A percentile compares a stretch with the other conserved stretches of the same genome.
Conservation (phyloP, 2,329 filamentous ascomycete genomes). For the Bipolaris gigantea region DNA sequence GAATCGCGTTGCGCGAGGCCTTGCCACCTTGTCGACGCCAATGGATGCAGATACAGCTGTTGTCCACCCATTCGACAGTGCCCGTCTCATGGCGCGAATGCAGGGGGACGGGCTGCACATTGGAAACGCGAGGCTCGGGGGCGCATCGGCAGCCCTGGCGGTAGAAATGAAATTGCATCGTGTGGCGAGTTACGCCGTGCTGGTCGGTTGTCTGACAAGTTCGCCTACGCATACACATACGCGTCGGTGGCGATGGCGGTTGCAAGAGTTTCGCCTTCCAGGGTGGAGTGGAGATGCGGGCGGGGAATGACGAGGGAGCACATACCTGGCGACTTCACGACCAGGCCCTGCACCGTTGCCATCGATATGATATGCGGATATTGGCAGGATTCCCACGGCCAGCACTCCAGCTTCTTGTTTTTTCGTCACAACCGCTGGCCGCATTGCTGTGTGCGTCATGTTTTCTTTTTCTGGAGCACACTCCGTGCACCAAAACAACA, state of each 20-base stretch:
- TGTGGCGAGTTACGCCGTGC: background rate
- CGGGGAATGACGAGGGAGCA: constrained; percentile 11
- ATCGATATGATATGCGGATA: background rate
- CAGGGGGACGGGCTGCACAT: constrained; percentile 5
- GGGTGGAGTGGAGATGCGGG: constrained; percentile 3
- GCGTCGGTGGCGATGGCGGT: background rate
- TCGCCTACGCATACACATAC: background rate
- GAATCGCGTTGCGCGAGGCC: constrained; percentile 1
- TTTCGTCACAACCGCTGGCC: background rate
- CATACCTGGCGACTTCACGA: constrained; percentile 1
- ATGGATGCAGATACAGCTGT: constrained; percentile 1
- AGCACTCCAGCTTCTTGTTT: background rate
- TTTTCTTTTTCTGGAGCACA: background rate
- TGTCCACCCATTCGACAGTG: constrained; percentile 5
- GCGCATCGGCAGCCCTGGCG: background rate
- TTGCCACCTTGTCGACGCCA: background rate
- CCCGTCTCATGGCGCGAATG: constrained; percentile 10
- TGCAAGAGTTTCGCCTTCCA: constrained; percentile 2
- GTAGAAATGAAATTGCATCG: no score
- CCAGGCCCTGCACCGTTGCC: background rate
- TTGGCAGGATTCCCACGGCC: background rate
- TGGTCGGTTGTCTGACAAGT: background rate
- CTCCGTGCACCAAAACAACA: background rate
- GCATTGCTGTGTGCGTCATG: background rate
- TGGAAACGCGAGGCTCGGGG: constrained; percentile 1